A percentile compares a stretch with the other conserved stretches of the same genome.
These are phyloP conservation scores for Seminavis robusta DNA, from an alignment of 108 stramenopile species.

Conservation along the genomic window DNA sequence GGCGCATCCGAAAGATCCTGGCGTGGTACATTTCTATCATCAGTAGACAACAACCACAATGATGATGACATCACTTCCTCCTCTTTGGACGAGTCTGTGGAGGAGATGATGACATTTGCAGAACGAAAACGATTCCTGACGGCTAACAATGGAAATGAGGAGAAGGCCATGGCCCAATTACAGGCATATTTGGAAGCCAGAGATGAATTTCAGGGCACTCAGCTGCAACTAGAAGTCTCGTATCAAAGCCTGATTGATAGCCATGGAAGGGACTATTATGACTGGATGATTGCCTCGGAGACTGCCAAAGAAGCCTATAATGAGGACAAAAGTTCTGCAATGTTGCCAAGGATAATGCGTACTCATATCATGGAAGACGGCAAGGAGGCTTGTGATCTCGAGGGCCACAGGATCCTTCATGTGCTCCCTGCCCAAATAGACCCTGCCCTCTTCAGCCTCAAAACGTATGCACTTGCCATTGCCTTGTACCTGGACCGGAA, in stretches of 20 bases:
- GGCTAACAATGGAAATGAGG: conserved; percentile 13
- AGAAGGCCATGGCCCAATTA: conserved; percentile 9
- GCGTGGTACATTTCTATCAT: too few relatives aligned
- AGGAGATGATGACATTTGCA: too few relatives aligned
- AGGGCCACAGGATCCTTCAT: conserved; percentile 56
- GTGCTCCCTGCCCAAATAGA: conserved; percentile 65
- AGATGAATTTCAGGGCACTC: conserved; percentile 12
- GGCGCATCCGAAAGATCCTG: too few relatives aligned
- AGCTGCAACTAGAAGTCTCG: not conserved
- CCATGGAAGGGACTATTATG: conserved; percentile 26
- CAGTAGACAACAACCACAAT: too few relatives aligned
- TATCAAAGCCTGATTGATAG: conserved; percentile 5
- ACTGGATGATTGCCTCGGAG: conserved; percentile 28
- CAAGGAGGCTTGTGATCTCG: not conserved
- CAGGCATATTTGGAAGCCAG: conserved; percentile 30
- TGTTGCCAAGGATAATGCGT: conserved; percentile 20
- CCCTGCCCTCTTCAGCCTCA: conserved; percentile 30
- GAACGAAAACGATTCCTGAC: conserved; percentile 38
- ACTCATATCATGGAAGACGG: not conserved
- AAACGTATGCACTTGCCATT: conserved; percentile 64
- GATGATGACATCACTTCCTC: too few relatives aligned
- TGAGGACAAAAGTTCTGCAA: conserved; percentile 11
- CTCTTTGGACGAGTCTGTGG: too few relatives aligned
- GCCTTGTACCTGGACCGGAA: conserved; percentile 65
- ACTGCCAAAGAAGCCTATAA: conserved; percentile 15